phyloP scores from a whole-genome alignment of 257 asterid species.

The Nicotiana attenuata region DNA sequence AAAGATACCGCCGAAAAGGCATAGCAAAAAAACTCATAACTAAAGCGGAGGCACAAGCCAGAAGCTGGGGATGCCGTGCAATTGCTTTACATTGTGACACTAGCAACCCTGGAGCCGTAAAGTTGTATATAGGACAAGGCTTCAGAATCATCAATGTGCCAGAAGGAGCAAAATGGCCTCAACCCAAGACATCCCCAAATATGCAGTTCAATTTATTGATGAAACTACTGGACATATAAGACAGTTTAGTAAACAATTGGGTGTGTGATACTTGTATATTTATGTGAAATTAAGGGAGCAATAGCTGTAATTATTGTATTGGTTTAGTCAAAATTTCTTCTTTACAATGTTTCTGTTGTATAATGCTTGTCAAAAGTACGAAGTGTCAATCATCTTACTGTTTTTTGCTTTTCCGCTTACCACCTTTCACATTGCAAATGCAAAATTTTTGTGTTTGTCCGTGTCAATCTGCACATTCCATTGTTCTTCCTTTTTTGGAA shows the following conservation, averaged over 20 bases:
- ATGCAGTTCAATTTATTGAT: conserved; percentile 72
- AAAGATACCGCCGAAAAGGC: conserved; percentile 64
- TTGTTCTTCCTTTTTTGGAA: neutral
- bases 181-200: conserved; percentile 62
- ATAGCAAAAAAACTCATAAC: conserved; percentile 63
- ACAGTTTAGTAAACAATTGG: neutral
- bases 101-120: conserved; percentile 63
- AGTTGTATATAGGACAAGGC: conserved; percentile 55
- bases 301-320: neutral
- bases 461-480: neutral
- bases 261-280: neutral
- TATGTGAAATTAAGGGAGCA: neutral
- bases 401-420: no score
- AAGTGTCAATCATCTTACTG: no score
- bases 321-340: neutral
- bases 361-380: neutral
- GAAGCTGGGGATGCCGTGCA: conserved; percentile 85
- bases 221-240: conserved; percentile 51
- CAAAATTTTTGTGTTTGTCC: no score
- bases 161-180: conserved; percentile 82
- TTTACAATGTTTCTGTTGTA: neutral
- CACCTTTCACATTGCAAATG: no score
- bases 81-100: conserved; percentile 77
- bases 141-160: conserved; percentile 60
- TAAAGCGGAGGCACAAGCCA: conserved; percentile 76